A percentile compares a stretch with the other conserved stretches of the same genome.
Conservation (phyloP, 2,329 filamentous ascomycete genomes). For the Aurifilum marmelostoma region DNA sequence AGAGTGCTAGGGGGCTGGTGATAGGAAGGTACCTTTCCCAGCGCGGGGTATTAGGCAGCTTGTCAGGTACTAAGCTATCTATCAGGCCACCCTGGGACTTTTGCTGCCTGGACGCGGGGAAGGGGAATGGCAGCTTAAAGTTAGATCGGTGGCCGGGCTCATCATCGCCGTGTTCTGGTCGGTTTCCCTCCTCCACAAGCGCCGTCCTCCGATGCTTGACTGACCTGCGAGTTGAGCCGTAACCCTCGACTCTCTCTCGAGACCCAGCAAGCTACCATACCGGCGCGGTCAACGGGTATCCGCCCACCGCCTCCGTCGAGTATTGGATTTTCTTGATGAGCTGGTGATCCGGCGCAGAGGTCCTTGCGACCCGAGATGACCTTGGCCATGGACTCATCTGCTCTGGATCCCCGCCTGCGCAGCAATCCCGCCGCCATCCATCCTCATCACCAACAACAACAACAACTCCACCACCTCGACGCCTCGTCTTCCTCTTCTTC, state of each 20-base stretch:
- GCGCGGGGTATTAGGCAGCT: neutral
- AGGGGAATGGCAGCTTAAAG: conserved; percentile 6
- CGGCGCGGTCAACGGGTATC: conserved; percentile 11
- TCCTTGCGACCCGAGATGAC: conserved; percentile 13
- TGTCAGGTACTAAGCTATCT: neutral
- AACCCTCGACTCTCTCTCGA: neutral
- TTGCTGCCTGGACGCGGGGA: neutral
- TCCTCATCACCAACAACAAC: neutral
- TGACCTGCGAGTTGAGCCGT: conserved; percentile 6
- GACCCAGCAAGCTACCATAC: neutral
- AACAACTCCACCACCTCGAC: neutral
- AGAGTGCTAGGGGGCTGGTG: neutral
- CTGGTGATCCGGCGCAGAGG: conserved; percentile 8
- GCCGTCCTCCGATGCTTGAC: conserved; percentile 25
- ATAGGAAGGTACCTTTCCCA: neutral
- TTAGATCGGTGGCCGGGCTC: conserved; percentile 23
- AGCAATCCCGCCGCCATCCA: conserved; percentile 17
- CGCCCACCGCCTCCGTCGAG: neutral
- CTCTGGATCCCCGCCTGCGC: conserved; percentile 29
- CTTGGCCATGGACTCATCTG: conserved; percentile 27
- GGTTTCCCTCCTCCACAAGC: conserved; percentile 25
- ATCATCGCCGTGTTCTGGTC: conserved; percentile 16
- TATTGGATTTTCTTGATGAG: neutral
- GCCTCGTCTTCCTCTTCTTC: conserved; percentile 21
- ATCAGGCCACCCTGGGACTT: neutral